A percentile compares a stretch with the other conserved stretches of the same genome.
Evolutionary conservation across 1,139 yeast genomes (phyloP).

Genomic region (Suhomyces anneliseae): DNA sequence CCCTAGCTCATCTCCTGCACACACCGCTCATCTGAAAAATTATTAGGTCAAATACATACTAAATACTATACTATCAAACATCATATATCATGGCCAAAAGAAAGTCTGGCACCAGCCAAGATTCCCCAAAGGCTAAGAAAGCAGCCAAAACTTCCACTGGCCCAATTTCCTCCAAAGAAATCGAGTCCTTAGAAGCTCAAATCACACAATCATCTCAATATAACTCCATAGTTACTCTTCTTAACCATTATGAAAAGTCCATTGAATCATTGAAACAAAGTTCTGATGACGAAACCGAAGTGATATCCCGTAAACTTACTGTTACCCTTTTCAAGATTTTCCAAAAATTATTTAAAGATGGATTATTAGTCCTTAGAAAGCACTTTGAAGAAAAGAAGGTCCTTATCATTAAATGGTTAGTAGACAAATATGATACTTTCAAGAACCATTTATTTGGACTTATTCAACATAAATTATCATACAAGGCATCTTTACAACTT

Average conservation of each 20-base stretch:
- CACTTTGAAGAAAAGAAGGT: slow-evolving; percentile 46
- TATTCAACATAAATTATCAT: slow-evolving; percentile 33
- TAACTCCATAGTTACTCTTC: slow-evolving; percentile 51
- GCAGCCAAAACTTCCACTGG: slow-evolving; percentile 4
- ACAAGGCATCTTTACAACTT: slow-evolving; percentile 49
- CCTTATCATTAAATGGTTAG: slow-evolving; percentile 61
- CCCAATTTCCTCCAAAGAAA: slow-evolving; percentile 22
- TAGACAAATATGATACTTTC: slow-evolving; percentile 57
- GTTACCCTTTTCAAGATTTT: slow-evolving; percentile 57
- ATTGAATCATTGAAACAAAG: slow-evolving; percentile 19
- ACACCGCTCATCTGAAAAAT: slow-evolving; percentile 9
- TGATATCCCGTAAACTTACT: slow-evolving; percentile 49
- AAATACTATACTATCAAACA: not conserved
- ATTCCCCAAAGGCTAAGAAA: slow-evolving; percentile 5
- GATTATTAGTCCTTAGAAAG: slow-evolving; percentile 42
- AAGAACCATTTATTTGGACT: slow-evolving; percentile 45
- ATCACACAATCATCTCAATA: slow-evolving; percentile 36
- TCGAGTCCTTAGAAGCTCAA: slow-evolving; percentile 33
- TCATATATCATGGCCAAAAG: slow-evolving; percentile 9
- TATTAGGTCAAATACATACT: slow-evolving; percentile 4
- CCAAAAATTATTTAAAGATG: slow-evolving; percentile 52
- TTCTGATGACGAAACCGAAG: slow-evolving; percentile 30
- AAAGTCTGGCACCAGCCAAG: slow-evolving; percentile 4
- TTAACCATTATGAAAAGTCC: slow-evolving; percentile 37
- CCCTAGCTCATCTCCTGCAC: not conserved